Base-by-base conservation (phyloP, 2,329 filamentous ascomycete species). In the Didymella glomerata region DNA sequence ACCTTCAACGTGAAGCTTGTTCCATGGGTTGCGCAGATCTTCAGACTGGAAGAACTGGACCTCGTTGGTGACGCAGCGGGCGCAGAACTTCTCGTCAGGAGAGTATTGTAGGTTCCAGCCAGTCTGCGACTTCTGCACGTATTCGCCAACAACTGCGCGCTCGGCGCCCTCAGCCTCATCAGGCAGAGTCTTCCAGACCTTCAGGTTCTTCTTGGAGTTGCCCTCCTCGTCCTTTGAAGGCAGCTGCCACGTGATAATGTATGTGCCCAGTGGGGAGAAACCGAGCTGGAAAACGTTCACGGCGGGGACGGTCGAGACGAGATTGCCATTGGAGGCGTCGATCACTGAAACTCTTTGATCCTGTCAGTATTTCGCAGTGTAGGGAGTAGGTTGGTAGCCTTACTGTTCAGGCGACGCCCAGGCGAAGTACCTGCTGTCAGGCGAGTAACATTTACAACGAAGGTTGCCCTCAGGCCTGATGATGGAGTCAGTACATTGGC, bases 91-190 rank as follows among this genome's bases (percentile, higher is more conserved):
- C 84, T 99, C 95, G 76, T 99, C 95, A 59, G 87, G 86, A 28
- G 93, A 97, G 80, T 98, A 99, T 80, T 98, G 94, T 75, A 99
- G 84, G 77, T 97, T 98, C 94, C 94, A 98, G 73, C 93, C 92
- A 45, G 90, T 92, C 82, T 96, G 92, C 66, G 88, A 90, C 84
- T 97, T 97, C 80, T 99, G 95, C 67, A 99, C 95, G 77, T 96
- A 99, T 72, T 88, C 86, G 64, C 93, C 94, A 45, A 97, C 85
- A 28, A 93, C 88, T 70, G 80, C 77, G 63, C 89, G 84, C 79
- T 91, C 90, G 61, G 80, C 81, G 48, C 80, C 86, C 45, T 85
- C 85, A 46, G 86, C 81, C 54, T 78, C 77, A 9, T 90, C 87
- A 74, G 94, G 90, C 54, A 92, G 81, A 34, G 91, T 93, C 75